Base-by-base conservation (phyloP, 2,329 filamentous ascomycete species). In the Mycogone perniciosa region DNA sequence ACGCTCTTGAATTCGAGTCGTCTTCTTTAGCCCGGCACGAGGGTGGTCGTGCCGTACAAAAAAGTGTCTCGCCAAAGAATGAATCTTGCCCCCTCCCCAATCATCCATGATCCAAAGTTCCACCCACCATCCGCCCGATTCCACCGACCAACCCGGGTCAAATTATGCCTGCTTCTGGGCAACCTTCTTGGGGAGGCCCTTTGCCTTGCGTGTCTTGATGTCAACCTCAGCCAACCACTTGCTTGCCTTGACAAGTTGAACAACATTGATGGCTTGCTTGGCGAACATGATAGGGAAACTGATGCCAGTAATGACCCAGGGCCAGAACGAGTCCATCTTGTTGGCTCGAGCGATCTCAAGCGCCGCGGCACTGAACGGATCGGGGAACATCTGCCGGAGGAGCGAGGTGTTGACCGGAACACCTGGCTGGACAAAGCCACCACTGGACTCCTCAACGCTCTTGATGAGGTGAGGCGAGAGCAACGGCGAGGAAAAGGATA, bases 171-270 rank as follows among this genome's bases (percentile, higher is more conserved):
- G 41, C 41, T 44, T 44, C 45, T 47, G 39, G 26, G 65, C 65
- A 43, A 67, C 67, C 65, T 71, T 73, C 59, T 74, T 75, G 27
- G 79, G 76, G 30, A 84, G 64, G 4, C 81, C 82, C 59, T 68
- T 64, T 35, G 65, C 68, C 51, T 58, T 79, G 61, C 89, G 80
- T 54, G 78, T 75, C 61, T 81, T 77, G 34, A 86, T 69, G 62
- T 99, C 93, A n/a, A 90, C 90, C 71, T 97, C 91, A 0, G 89
- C 93, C 37, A 99, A 77, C 85, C 89, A 95, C 64, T 83, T 84
- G 70, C 89, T 91, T 6, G 93, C 93, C 71, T 96, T 95, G 64
- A 95, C 81, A 60, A 99, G 79, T 75, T 99, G 93, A 44, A 97
- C 80, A 46, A 96, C 78, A 63, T 99, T 99, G 76, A 97, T 89